These are phyloP conservation scores for Mortierella antarctica DNA, from an alignment of 192 early-diverging fungal genomes.

Conservation along the genomic window DNA sequence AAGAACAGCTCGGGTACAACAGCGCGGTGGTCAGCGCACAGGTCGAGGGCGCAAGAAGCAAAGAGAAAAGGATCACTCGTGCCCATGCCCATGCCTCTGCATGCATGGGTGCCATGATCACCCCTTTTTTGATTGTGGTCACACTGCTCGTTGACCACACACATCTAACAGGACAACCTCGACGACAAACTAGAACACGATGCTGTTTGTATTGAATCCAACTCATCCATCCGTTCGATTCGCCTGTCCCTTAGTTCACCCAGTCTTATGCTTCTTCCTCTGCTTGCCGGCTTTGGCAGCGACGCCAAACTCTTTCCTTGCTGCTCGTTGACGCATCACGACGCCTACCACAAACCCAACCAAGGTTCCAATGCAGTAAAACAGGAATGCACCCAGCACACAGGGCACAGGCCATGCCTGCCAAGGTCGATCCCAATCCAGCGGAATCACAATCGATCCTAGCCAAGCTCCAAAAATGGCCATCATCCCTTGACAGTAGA, in stretches of 20 bases:
- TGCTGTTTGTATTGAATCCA: neutral
- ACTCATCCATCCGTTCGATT: neutral
- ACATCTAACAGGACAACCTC: too few relatives aligned
- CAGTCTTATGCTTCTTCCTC: neutral
- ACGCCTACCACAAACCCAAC: slow-evolving; percentile 36
- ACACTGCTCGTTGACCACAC: too few relatives aligned
- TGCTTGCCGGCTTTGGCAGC: neutral
- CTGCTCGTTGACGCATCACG: slow-evolving; percentile 34
- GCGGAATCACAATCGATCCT: slow-evolving; percentile 63
- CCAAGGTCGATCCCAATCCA: slow-evolving; percentile 69
- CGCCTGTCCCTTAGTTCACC: neutral
- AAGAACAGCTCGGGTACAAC: too few relatives aligned
- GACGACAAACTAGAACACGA: too few relatives aligned
- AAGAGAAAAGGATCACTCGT: neutral
- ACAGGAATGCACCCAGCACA: slow-evolving; percentile 56
- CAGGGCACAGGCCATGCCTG: slow-evolving; percentile 65
- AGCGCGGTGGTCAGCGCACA: neutral
- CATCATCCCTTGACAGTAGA: slow-evolving; percentile 58
- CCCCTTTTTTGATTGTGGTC: neutral
- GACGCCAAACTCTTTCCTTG: slow-evolving; percentile 36
- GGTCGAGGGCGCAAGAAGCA: neutral
- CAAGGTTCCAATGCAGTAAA: slow-evolving; percentile 54
- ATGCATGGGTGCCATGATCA: too few relatives aligned
- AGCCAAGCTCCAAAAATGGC: slow-evolving; percentile 64
- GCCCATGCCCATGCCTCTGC: too few relatives aligned